Conservation (phyloP, 768 basidiomycete species). For the Trametes sanguinea region DNA sequence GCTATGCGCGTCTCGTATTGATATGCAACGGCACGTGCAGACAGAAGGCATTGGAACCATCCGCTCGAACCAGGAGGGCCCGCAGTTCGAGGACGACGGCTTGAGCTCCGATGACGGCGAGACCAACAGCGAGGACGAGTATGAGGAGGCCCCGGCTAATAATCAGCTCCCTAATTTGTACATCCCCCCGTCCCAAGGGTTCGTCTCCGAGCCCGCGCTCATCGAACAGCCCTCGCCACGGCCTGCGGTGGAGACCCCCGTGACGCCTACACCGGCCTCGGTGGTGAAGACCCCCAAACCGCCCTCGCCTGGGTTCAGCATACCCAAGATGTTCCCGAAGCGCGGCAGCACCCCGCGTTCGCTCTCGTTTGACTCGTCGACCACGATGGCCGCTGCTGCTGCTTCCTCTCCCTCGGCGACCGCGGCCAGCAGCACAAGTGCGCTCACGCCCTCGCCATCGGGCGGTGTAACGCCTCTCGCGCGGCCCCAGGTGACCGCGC, state of each 20-base stretch:
- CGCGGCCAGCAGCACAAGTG: conserved; percentile 17
- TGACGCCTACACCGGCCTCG: conserved; percentile 28
- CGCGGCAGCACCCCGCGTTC: conserved; percentile 35
- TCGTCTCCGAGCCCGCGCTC: not conserved
- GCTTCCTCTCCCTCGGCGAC: conserved; percentile 18
- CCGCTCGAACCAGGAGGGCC: conserved; percentile 57
- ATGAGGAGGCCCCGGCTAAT: conserved; percentile 34
- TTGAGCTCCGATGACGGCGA: conserved; percentile 58
- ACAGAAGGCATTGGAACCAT: conserved; percentile 87
- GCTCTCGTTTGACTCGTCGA: conserved; percentile 33
- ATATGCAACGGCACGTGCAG: conserved; percentile 39
- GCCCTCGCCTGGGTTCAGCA: conserved; percentile 30
- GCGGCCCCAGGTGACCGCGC: conserved; percentile 22
- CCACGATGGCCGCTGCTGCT: not conserved
- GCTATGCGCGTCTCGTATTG: not conserved
- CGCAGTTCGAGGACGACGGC: conserved; percentile 74
- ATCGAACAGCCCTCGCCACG: conserved; percentile 24
- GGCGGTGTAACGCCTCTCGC: conserved; percentile 25
- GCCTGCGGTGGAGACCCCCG: conserved; percentile 24
- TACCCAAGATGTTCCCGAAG: conserved; percentile 39
- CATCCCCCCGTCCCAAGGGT: conserved; percentile 15
- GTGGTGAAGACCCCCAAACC: conserved; percentile 29
- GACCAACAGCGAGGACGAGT: conserved; percentile 36
- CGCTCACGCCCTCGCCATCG: conserved; percentile 19
- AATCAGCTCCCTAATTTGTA: conserved; percentile 31